Conservation (phyloP, 2,329 filamentous ascomycete species). For the Stemphylium lycopersici region DNA sequence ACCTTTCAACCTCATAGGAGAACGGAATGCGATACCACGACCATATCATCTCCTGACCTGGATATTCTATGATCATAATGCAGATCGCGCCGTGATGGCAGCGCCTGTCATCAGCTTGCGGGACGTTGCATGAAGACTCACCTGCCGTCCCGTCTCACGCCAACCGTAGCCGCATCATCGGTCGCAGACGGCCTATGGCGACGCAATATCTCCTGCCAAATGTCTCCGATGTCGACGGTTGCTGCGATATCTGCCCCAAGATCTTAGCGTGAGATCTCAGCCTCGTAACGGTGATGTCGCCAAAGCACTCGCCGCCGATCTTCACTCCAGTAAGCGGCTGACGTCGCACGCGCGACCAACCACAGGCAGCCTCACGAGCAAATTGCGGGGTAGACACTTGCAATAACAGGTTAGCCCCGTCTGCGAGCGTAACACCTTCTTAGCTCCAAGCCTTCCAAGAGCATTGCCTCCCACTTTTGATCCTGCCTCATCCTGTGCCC, state of each 20-base stretch:
- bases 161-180: background rate
- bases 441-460: slow-evolving; percentile 14
- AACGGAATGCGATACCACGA: background rate
- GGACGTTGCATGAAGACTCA: slow-evolving; percentile 1
- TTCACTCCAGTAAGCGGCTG: slow-evolving; percentile 7
- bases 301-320: slow-evolving; percentile 17
- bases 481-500: slow-evolving; percentile 14
- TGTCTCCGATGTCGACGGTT: background rate
- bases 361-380: background rate
- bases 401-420: slow-evolving; percentile 4
- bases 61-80: background rate
- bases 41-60: no score
- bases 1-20: background rate
- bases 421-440: slow-evolving; percentile 2
- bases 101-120: background rate
- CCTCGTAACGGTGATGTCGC: slow-evolving; percentile 13
- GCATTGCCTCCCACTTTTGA: slow-evolving; percentile 15
- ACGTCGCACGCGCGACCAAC: slow-evolving; percentile 6
- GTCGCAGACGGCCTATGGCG: background rate
- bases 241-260: background rate
- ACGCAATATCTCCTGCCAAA: background rate
- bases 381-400: slow-evolving; percentile 15
- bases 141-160: slow-evolving; percentile 4
- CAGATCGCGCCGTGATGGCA: slow-evolving; percentile 1
- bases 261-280: background rate